Conservation (phyloP, 208 protist genomes). For the Endotrypanum monterogeii region DNA sequence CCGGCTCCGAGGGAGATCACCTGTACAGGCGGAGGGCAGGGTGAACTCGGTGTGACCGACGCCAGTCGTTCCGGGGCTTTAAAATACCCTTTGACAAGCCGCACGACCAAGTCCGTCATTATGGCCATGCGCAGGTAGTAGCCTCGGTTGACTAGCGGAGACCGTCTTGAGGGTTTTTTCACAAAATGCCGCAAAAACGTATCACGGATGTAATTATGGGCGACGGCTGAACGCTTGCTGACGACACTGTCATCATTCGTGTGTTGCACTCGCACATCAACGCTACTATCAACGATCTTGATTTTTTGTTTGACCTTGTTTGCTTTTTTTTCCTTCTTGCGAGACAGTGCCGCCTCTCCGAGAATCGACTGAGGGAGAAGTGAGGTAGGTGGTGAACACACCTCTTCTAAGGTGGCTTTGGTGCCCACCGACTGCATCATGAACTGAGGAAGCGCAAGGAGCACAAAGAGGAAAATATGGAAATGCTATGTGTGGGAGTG, state of each 20-base stretch:
- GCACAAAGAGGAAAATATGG: too few species aligned
- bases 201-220: conserved; percentile 73
- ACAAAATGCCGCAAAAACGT: conserved; percentile 85
- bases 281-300: conserved; percentile 39
- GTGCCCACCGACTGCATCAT: neutral
- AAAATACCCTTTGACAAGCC: conserved; percentile 31
- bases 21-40: conserved; percentile 43
- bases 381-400: neutral
- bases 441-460: too few species aligned
- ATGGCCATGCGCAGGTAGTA: conserved; percentile 89
- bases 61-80: conserved; percentile 2
- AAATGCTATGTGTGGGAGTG: too few species aligned
- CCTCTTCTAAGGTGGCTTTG: neutral
- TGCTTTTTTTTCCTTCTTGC: conserved; percentile 59
- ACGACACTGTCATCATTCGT: conserved; percentile 93
- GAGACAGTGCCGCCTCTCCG: conserved; percentile 26
- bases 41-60: neutral
- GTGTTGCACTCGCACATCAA: conserved; percentile 84
- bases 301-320: conserved; percentile 54
- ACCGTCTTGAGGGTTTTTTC: conserved; percentile 71
- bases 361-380: neutral
- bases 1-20: conserved; percentile 88
- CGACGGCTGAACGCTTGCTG: conserved; percentile 88
- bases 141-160: conserved; percentile 88
- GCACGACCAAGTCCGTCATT: conserved; percentile 72